Evolutionary conservation across 768 basidiomycete genomes (phyloP).

Genomic region (Lenzites betulinus): DNA sequence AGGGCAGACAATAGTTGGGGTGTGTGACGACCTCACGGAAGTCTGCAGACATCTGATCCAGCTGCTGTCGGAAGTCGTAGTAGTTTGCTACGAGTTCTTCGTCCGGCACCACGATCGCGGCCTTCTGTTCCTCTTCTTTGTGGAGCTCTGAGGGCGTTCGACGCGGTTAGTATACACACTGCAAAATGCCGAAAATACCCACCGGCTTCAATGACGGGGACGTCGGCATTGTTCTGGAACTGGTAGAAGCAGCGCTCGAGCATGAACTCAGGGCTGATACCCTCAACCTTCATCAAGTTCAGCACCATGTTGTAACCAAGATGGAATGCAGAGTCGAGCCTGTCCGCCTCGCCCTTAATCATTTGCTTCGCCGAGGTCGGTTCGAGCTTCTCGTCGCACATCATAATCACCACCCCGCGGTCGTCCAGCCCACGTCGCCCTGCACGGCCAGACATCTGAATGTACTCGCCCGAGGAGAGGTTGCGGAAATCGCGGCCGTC

Average conservation of each 20-base stretch:
- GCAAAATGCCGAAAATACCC: conserved; percentile 28
- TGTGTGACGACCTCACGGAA: conserved; percentile 93
- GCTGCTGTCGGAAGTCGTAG: conserved; percentile 90
- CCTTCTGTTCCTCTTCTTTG: conserved; percentile 66
- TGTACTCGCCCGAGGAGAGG: conserved; percentile 94
- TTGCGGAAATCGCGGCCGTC: conserved; percentile 95
- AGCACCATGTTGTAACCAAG: conserved; percentile 99
- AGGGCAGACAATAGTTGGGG: conserved; percentile 92
- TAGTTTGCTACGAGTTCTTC: conserved; percentile 86
- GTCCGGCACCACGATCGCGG: conserved; percentile 73
- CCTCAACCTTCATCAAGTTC: conserved; percentile 98
- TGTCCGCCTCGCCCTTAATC: conserved; percentile 98
- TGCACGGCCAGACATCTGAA: conserved; percentile 99
- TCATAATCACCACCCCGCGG: conserved; percentile 99
- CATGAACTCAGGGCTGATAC: conserved; percentile 98
- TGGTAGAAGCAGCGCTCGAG: conserved; percentile 97
- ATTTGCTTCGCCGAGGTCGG: conserved; percentile 89
- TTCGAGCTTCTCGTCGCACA: conserved; percentile 98
- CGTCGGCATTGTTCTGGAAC: conserved; percentile 93
- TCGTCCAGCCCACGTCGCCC: conserved; percentile 97
- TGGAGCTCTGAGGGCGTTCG: conserved; percentile 60
- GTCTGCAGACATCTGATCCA: conserved; percentile 86
- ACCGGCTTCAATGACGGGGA: conserved; percentile 86
- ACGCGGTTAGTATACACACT: neutral
- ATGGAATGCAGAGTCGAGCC: conserved; percentile 97